Conservation (phyloP, 1,284 basidiomycete genomes). For the Ceratobasidium sp. region DNA sequence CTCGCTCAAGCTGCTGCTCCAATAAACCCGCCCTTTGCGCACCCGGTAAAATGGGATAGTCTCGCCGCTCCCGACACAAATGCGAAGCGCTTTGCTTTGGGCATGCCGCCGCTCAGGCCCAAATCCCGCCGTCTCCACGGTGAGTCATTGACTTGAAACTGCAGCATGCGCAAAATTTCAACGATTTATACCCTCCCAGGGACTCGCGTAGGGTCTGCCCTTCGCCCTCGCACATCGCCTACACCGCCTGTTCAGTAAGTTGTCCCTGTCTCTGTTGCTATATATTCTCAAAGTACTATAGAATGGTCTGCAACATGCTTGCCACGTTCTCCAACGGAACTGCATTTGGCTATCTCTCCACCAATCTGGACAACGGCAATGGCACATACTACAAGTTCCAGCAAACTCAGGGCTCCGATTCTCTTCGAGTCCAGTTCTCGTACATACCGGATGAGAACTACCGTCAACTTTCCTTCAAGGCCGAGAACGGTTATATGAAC, state of each 20-base stretch:
- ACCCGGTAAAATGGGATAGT: too few relatives aligned
- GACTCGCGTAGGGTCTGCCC: not conserved
- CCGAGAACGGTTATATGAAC: not conserved
- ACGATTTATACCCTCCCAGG: not conserved
- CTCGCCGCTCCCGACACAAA: not conserved
- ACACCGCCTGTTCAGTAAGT: not conserved
- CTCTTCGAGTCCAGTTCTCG: not conserved
- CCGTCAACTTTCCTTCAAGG: not conserved
- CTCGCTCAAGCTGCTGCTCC: too few relatives aligned
- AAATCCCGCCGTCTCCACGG: not conserved
- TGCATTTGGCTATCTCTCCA: not conserved
- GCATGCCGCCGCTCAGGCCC: conserved; percentile 15
- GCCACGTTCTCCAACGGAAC: not conserved
- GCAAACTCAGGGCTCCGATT: not conserved
- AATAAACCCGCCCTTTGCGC: too few relatives aligned
- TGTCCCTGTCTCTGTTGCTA: not conserved
- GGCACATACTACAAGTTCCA: conserved; percentile 3
- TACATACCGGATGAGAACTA: not conserved
- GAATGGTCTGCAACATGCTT: not conserved
- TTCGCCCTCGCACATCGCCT: not conserved
- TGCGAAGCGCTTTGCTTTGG: conserved; percentile 23
- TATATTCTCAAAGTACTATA: not conserved
- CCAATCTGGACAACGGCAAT: not conserved
- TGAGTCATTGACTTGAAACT: too few relatives aligned
- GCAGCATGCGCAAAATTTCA: too few relatives aligned